Evolutionary conservation across 163 green algal genomes (phyloP).

Genomic region (Chloromonas sp.): DNA sequence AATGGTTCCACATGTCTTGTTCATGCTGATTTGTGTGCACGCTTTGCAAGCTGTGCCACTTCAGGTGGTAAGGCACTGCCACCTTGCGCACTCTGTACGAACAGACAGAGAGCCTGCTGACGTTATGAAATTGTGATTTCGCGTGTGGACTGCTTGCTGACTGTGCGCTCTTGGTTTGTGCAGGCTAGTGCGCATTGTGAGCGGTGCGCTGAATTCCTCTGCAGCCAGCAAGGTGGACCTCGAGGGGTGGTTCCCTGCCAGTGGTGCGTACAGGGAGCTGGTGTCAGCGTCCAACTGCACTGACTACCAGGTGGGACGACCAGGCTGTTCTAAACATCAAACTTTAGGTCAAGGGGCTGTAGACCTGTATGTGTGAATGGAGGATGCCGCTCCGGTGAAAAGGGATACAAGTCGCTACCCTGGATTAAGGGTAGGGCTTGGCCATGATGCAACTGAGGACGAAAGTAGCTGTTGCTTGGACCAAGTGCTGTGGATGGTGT

Average conservation of each 20-base stretch:
- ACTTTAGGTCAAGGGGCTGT: not conserved
- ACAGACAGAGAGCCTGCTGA: too few species aligned
- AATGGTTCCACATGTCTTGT: too few species aligned
- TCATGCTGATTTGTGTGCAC: too few species aligned
- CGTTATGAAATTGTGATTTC: too few species aligned
- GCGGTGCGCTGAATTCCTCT: slow-evolving; percentile 4
- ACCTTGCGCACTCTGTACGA: not conserved
- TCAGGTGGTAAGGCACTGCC: not conserved
- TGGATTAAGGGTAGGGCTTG: too few species aligned
- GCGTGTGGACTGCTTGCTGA: too few species aligned
- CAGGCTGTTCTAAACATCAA: not conserved
- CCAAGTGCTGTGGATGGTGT: not conserved
- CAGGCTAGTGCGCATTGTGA: slow-evolving; percentile 13
- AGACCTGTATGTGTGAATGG: not conserved
- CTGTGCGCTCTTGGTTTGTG: too few species aligned
- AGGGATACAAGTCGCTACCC: too few species aligned
- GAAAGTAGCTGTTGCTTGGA: not conserved
- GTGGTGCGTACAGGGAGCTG: slow-evolving; percentile 73
- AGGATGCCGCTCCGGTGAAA: too few species aligned
- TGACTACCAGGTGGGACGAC: slow-evolving; percentile 68
- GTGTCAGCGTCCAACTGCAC: slow-evolving; percentile 89
- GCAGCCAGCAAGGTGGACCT: slow-evolving; percentile 50
- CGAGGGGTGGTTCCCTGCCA: slow-evolving; percentile 86
- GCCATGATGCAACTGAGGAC: not conserved
- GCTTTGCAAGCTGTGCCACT: too few species aligned